Evolutionary conservation across 805 yeast species (phyloP).

Genomic region (Pichia deserticola): DNA sequence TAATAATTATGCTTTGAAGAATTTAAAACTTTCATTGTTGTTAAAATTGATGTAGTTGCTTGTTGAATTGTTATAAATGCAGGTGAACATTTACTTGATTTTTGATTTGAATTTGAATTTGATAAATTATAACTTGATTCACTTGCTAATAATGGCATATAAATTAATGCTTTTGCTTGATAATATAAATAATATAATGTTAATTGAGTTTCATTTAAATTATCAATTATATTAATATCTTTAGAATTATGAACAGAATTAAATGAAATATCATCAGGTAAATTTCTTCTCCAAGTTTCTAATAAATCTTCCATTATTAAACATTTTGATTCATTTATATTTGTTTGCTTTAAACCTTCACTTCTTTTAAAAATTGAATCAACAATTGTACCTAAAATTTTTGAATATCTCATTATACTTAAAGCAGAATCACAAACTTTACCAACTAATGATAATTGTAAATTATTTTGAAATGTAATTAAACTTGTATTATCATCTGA

Average conservation of each 20-base stretch:
- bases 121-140: constrained; percentile 19
- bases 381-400: constrained; percentile 64
- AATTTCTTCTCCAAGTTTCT: constrained; percentile 71
- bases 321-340: constrained; percentile 26
- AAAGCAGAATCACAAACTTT: constrained; percentile 59
- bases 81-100: constrained; percentile 32
- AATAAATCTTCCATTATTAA: constrained; percentile 52
- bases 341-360: constrained; percentile 22
- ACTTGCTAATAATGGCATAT: constrained; percentile 52
- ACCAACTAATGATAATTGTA: constrained; percentile 57
- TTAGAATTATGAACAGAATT: constrained; percentile 54
- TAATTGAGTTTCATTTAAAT: constrained; percentile 38
- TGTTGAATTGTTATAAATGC: constrained; percentile 65
- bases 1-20: constrained; percentile 31
- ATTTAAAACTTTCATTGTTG: constrained; percentile 37
- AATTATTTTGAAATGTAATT: constrained; percentile 47
- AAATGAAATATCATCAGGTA: constrained; percentile 55
- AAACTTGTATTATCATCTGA: constrained; percentile 43
- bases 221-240: constrained; percentile 29
- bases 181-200: constrained; percentile 52
- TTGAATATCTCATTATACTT: constrained; percentile 59
- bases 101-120: too few relatives aligned
- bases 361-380: constrained; percentile 64
- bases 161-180: constrained; percentile 55
- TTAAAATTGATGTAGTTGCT: constrained; percentile 53